phyloP scores from a whole-genome alignment of 129 eudicot genomes.

The Artemisia annua region DNA sequence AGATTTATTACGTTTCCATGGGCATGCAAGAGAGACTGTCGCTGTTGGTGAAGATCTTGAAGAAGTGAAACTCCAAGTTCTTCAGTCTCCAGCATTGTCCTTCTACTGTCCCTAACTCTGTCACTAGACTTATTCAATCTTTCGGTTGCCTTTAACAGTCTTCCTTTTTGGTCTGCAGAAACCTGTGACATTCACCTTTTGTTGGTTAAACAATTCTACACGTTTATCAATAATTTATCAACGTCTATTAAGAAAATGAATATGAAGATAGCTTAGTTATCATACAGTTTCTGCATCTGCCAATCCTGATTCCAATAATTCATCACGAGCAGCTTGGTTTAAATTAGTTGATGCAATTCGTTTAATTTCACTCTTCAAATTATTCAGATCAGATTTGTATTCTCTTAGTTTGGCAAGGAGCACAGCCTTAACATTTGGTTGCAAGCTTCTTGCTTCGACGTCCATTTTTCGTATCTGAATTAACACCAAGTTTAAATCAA shows the following conservation, averaged over 20 bases:
- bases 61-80: constrained; percentile 70
- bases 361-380: constrained; percentile 65
- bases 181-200: constrained; percentile 37
- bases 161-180: constrained; percentile 61
- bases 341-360: constrained; percentile 53
- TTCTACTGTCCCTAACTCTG: constrained; percentile 65
- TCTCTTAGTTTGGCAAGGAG: constrained; percentile 75
- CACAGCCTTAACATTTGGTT: constrained; percentile 64
- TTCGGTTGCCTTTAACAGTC: constrained; percentile 58
- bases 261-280: constrained; percentile 7
- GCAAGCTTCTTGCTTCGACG: constrained; percentile 75
- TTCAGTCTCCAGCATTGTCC: constrained; percentile 71
- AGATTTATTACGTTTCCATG: constrained; percentile 47
- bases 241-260: background rate
- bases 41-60: constrained; percentile 67
- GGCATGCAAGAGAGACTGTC: constrained; percentile 64
- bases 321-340: constrained; percentile 72
- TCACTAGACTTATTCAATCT: constrained; percentile 63
- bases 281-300: constrained; percentile 57
- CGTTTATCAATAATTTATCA: background rate
- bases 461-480: constrained; percentile 72
- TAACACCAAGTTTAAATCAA: background rate
- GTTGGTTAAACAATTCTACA: background rate
- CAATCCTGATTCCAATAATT: constrained; percentile 68
- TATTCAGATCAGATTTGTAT: constrained; percentile 69